phyloP scores from a whole-genome alignment of 1,139 yeast species.

The Casaregolazyma lundiana region DNA sequence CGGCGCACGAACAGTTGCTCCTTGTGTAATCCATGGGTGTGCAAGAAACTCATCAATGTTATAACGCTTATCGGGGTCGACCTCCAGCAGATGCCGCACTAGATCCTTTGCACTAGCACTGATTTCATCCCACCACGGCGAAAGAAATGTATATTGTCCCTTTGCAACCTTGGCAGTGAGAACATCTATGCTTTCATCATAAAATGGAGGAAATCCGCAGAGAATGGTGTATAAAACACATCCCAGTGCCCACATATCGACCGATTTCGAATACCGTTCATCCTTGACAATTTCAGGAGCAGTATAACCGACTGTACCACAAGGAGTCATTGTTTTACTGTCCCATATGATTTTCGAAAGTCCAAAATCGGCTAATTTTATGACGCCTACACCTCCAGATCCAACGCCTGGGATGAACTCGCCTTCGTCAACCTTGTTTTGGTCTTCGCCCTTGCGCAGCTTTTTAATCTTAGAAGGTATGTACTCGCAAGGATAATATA shows the following conservation, averaged over 20 bases:
- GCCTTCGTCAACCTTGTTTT: constrained; percentile 81
- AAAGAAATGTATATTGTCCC: constrained; percentile 76
- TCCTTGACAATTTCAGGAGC: constrained; percentile 93
- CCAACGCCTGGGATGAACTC: constrained; percentile 70
- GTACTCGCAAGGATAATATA: constrained; percentile 71
- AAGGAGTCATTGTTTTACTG: constrained; percentile 72
- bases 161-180: constrained; percentile 76
- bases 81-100: constrained; percentile 71
- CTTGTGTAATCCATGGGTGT: constrained; percentile 74
- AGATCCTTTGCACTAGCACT: constrained; percentile 73
- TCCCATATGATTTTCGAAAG: constrained; percentile 76
- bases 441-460: constrained; percentile 72
- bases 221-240: constrained; percentile 84
- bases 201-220: constrained; percentile 96
- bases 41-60: constrained; percentile 69
- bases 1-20: constrained; percentile 17
- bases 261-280: constrained; percentile 80
- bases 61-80: constrained; percentile 73
- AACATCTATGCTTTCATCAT: constrained; percentile 80
- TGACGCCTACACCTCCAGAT: constrained; percentile 82
- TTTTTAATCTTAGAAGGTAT: constrained; percentile 47
- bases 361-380: constrained; percentile 91
- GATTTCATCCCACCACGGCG: constrained; percentile 98
- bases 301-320: constrained; percentile 88
- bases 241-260: constrained; percentile 95